Conservation (phyloP, 1,284 basidiomycete species). For the Pholiota adiposa region DNA sequence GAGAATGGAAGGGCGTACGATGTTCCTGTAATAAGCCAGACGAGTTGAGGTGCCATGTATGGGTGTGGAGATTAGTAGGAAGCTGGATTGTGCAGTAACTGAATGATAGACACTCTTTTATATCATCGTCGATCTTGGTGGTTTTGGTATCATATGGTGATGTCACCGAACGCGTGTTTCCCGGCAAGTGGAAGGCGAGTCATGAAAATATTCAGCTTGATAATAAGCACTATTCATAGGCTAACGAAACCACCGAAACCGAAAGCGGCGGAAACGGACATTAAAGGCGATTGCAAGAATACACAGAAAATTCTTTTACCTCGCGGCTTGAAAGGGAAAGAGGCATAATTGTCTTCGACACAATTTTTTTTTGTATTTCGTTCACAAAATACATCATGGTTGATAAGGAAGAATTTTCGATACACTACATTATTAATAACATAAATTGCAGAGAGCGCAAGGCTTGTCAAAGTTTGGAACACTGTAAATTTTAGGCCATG, state of each 20-base stretch:
- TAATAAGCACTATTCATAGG: background rate
- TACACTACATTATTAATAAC: background rate
- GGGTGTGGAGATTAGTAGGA: no score
- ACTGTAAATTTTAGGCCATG: background rate
- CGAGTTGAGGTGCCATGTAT: conserved; percentile 20
- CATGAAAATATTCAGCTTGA: background rate
- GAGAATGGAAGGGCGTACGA: conserved; percentile 14
- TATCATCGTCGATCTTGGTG: background rate
- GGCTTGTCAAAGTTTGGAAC: no score
- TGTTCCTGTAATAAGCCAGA: conserved; percentile 26
- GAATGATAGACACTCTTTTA: background rate
- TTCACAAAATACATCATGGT: no score
- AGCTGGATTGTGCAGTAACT: no score
- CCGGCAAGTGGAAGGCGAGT: background rate
- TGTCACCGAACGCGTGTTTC: background rate
- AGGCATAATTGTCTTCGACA: no score
- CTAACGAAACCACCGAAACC: no score
- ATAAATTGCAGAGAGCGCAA: background rate
- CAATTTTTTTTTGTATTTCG: no score
- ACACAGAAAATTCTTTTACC: no score
- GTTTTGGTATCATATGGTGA: background rate
- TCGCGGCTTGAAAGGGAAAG: no score
- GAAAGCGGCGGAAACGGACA: no score
- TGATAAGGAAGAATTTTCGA: background rate
- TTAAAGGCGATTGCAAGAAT: no score